Conservation (phyloP, 2,329 filamentous ascomycete species). For the Pseudogymnoascus sp. region DNA sequence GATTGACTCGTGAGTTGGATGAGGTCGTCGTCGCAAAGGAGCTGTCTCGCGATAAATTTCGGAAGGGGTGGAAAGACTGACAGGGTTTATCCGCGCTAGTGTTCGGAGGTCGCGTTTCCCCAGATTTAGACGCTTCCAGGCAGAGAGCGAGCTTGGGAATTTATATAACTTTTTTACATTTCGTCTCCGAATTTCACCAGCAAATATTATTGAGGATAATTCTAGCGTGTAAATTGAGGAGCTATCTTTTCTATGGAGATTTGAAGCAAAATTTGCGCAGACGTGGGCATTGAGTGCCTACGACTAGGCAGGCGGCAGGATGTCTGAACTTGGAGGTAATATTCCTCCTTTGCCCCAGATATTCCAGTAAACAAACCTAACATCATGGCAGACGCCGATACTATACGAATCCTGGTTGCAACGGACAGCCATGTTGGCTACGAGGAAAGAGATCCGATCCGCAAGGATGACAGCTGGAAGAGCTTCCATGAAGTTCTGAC, state of each 20-base stretch:
- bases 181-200: not conserved
- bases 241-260: not conserved
- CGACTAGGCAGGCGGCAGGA: not conserved
- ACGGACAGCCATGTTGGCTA: constrained; percentile 98
- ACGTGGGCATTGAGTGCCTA: not conserved
- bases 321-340: constrained; percentile 8
- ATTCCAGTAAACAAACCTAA: constrained; percentile 10
- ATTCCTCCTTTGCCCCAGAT: not conserved
- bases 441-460: constrained; percentile 83
- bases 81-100: constrained; percentile 9
- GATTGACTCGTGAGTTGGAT: constrained; percentile 10
- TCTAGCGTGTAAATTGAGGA: not conserved
- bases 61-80: constrained; percentile 1
- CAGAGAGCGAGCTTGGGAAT: not conserved
- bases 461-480: constrained; percentile 95
- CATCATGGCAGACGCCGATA: constrained; percentile 49
- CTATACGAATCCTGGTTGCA: constrained; percentile 86
- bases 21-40: constrained; percentile 2
- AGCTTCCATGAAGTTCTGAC: constrained; percentile 94
- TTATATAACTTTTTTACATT: constrained; percentile 1
- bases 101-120: constrained; percentile 13
- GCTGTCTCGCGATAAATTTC: not conserved
- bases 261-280: constrained; percentile 6
- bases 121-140: constrained; percentile 7
- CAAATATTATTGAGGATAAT: not conserved